A percentile compares a stretch with the other conserved stretches of the same genome.
phyloP scores from a whole-genome alignment of 805 yeast genomes.

The Wickerhamomyces xylosicus region DNA sequence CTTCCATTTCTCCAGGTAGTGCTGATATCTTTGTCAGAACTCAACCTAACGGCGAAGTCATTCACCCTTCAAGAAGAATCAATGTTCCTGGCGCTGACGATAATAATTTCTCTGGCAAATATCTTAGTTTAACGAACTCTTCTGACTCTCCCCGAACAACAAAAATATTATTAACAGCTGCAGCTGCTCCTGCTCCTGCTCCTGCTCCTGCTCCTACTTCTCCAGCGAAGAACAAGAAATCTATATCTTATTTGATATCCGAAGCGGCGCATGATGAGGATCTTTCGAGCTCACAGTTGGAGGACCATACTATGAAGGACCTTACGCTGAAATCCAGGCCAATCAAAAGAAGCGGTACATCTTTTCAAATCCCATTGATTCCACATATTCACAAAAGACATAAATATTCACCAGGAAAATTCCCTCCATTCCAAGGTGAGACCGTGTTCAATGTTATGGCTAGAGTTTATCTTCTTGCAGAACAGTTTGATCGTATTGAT shows the following conservation, averaged over 20 bases:
- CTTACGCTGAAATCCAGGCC: background rate
- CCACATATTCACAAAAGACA: conserved; percentile 8
- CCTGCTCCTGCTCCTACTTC: background rate
- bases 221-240: background rate
- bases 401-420: conserved; percentile 2
- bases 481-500: conserved; percentile 1
- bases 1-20: no score
- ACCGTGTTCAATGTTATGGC: conserved; percentile 8
- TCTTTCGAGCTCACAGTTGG: background rate
- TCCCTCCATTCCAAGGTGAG: conserved; percentile 12
- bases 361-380: conserved; percentile 5
- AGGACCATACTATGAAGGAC: no score
- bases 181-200: background rate
- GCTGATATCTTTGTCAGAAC: no score
- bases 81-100: no score
- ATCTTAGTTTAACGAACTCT: no score
- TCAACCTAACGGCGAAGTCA: no score
- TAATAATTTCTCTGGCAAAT: no score
- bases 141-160: background rate
- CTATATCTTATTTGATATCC: background rate
- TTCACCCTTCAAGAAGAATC: no score
- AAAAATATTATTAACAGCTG: background rate
- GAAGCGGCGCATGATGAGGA: background rate
- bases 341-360: background rate
- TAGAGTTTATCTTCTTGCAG: conserved; percentile 8